Conservation (phyloP, 2,329 filamentous ascomycete genomes). For the Sodiomyces alkalinus region DNA sequence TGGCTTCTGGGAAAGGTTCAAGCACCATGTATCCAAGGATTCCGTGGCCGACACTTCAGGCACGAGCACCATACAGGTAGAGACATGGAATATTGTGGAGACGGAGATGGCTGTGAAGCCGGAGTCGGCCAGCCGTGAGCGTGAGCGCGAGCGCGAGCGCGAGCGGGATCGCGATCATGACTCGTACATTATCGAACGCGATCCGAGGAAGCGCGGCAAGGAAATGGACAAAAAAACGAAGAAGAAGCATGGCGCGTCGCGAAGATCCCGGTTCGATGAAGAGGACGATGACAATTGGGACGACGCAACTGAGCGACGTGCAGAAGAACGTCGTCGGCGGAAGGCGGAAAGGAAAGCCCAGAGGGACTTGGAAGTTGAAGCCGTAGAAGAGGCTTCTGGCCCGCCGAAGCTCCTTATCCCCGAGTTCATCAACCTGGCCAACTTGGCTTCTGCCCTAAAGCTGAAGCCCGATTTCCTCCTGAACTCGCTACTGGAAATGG, state of each 20-base stretch:
- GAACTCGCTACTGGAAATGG: slow-evolving; percentile 62
- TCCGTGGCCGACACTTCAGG: too few species aligned
- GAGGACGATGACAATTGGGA: slow-evolving; percentile 21
- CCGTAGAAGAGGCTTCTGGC: slow-evolving; percentile 27
- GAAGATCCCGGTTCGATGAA: slow-evolving; percentile 2
- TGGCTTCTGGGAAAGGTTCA: slow-evolving; percentile 2
- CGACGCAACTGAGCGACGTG: slow-evolving; percentile 19
- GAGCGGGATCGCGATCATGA: too few species aligned
- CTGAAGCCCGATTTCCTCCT: slow-evolving; percentile 60
- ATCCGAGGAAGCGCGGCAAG: slow-evolving; percentile 5
- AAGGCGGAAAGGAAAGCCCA: slow-evolving; percentile 26
- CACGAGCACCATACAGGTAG: too few species aligned
- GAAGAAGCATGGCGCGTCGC: slow-evolving; percentile 3
- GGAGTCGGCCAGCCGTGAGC: too few species aligned
- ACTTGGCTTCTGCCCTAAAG: slow-evolving; percentile 61
- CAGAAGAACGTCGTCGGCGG: slow-evolving; percentile 22
- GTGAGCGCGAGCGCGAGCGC: too few species aligned
- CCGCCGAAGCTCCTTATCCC: slow-evolving; percentile 51
- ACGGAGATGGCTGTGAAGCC: slow-evolving; percentile 1
- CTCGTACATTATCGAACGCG: slow-evolving; percentile 6
- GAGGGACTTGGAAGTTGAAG: slow-evolving; percentile 22
- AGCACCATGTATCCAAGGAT: slow-evolving; percentile 1
- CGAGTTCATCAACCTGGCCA: slow-evolving; percentile 80
- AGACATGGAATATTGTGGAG: neutral
- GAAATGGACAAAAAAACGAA: neutral